A percentile compares a stretch with the other conserved stretches of the same genome.
phyloP scores from a whole-genome alignment of 2,329 filamentous ascomycete genomes.

The Fusarium sp. region DNA sequence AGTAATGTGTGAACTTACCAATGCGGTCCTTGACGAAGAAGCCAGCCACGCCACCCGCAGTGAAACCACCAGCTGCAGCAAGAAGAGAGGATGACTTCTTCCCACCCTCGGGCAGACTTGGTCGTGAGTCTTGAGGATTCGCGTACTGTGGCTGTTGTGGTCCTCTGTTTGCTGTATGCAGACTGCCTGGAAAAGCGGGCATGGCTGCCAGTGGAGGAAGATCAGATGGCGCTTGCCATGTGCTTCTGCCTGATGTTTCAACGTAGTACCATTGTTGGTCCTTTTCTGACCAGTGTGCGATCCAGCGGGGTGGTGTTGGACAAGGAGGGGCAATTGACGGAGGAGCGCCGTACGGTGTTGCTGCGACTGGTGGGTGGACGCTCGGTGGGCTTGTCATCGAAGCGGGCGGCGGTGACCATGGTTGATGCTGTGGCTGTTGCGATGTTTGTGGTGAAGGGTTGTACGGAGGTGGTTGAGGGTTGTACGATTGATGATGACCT shows the following conservation, averaged over 20 bases:
- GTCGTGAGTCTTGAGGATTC: not conserved
- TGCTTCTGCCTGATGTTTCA: constrained; percentile 25
- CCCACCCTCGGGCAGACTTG: not conserved
- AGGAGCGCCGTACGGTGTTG: not conserved
- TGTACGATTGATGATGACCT: not conserved
- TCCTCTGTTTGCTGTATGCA: not conserved
- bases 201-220: constrained; percentile 14
- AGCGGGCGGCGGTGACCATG: not conserved
- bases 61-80: constrained; percentile 30
- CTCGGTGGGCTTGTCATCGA: not conserved
- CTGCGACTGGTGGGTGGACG: not conserved
- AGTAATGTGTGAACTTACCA: not conserved
- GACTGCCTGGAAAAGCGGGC: constrained; percentile 15
- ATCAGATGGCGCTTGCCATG: constrained; percentile 14
- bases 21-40: constrained; percentile 35
- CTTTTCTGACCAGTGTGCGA: constrained; percentile 38
- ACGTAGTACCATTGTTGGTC: constrained; percentile 30
- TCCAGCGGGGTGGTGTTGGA: constrained; percentile 32
- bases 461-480: constrained; percentile 3
- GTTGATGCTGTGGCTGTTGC: constrained; percentile 5
- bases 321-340: not conserved
- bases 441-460: not conserved
- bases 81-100: constrained; percentile 13
- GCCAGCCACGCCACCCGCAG: constrained; percentile 29
- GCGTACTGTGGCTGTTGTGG: not conserved